These are phyloP conservation scores for Boletus rex-veris DNA, from an alignment of 768 basidiomycete genomes.

Conservation along the genomic window DNA sequence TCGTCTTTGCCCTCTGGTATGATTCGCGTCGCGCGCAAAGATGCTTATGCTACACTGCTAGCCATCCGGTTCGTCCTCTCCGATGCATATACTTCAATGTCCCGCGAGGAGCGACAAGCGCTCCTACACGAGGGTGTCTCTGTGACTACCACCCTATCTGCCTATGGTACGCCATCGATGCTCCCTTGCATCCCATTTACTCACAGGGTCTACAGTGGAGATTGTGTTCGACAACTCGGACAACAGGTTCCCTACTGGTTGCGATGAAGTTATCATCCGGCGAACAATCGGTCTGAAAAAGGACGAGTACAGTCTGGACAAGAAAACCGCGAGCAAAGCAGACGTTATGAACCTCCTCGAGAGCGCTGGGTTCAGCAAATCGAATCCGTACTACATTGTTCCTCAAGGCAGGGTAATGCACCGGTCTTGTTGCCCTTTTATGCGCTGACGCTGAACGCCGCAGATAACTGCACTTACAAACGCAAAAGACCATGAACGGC, in stretches of 20 bases:
- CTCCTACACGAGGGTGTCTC: conserved; percentile 94
- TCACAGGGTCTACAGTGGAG: conserved; percentile 49
- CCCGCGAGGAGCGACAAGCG: conserved; percentile 85
- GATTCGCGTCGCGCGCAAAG: background rate
- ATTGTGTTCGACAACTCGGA: conserved; percentile 96
- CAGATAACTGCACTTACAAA: conserved; percentile 96
- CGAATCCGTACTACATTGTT: conserved; percentile 99
- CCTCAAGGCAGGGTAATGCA: conserved; percentile 88
- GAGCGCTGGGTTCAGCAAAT: conserved; percentile 94
- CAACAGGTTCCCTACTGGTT: conserved; percentile 89
- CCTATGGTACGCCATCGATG: conserved; percentile 60
- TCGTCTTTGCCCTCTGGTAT: background rate
- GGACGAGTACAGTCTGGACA: conserved; percentile 96
- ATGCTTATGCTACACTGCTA: conserved; percentile 26
- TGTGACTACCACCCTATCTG: conserved; percentile 83
- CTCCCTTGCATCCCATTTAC: background rate
- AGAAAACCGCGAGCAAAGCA: conserved; percentile 92
- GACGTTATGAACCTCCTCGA: conserved; percentile 98
- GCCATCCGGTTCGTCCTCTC: conserved; percentile 97
- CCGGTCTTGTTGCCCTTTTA: background rate
- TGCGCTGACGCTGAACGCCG: conserved; percentile 2
- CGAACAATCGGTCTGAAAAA: conserved; percentile 97
- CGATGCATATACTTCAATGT: conserved; percentile 96
- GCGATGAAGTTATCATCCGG: conserved; percentile 82
- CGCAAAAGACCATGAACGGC: conserved; percentile 91